Evolutionary conservation across 1,284 basidiomycete genomes (phyloP), one percentile per base, ranked within the genome.

Genomic region (Rhodotorula sp.): DNA sequence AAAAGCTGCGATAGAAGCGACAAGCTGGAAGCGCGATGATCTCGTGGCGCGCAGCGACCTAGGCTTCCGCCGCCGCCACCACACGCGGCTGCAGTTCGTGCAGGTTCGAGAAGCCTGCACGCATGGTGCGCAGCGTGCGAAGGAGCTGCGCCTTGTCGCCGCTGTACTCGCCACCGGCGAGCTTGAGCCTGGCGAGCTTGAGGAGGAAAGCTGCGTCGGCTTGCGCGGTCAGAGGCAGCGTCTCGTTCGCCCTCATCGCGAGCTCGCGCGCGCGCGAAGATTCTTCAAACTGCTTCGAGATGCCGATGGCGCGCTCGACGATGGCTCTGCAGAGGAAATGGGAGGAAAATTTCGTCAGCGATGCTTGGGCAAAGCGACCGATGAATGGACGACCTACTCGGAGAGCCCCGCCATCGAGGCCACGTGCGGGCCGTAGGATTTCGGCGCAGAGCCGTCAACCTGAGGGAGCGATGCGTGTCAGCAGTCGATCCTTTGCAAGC

Each of bases 281-380:
- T 48, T 73, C 68, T 65, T 93, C 92, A 81, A 97, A 98, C 79
- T 93, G 89, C 68, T 87, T 87, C 20, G 93, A 96, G 60, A 98
- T 88, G 58, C 87, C 82, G 75, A 94, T 93, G 2, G 94, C 94
- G 10, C 94, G 88, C 68, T 89, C 85, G 52, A 97, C 91, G n/a
- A 95, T 69, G 7, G 66, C 52, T 31, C 75, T 76, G 57, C 18
- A 57, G 47, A 14, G 7, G 47, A 14, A 16, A 5, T 15, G 54
- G 15, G 89, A 15, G 86, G 84, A 39, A 85, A 39, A 85, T 78
- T 3, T 92, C 1, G 16, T 62, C 51, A 52, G 65, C 20, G 39
- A 21, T 51, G 43, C 8, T 16, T 46, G 20, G 6, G 26, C 21
- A 91, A 91, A 94, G 91, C 3, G 91, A 90, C 8, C 91, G 91